Evolutionary conservation across 2,329 filamentous ascomycete genomes (phyloP).

Genomic region (Seiridium unicorne): DNA sequence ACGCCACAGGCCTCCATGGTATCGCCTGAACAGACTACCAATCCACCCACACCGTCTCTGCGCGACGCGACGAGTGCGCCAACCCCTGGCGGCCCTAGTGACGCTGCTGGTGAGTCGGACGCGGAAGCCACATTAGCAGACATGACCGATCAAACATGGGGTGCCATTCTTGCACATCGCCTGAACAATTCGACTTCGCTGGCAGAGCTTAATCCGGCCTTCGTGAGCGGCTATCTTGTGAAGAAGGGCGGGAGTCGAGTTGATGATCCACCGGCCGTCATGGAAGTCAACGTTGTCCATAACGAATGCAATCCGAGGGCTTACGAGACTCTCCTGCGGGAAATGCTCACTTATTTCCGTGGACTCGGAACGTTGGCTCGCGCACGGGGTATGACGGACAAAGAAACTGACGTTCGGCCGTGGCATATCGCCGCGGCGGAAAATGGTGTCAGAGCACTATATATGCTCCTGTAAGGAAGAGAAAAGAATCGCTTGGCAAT

Average conservation of each 20-base stretch:
- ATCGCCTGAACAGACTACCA: slow-evolving; percentile 59
- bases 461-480: slow-evolving; percentile 56
- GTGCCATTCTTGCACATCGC: slow-evolving; percentile 66
- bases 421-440: slow-evolving; percentile 76
- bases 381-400: slow-evolving; percentile 60
- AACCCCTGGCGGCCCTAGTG: slow-evolving; percentile 39
- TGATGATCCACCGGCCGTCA: slow-evolving; percentile 58
- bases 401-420: slow-evolving; percentile 62
- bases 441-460: slow-evolving; percentile 65
- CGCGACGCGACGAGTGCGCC: slow-evolving; percentile 36
- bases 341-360: slow-evolving; percentile 69
- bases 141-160: slow-evolving; percentile 73
- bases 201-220: slow-evolving; percentile 53
- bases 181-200: slow-evolving; percentile 58
- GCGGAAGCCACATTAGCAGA: slow-evolving; percentile 70
- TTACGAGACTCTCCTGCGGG: slow-evolving; percentile 65
- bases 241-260: slow-evolving; percentile 56
- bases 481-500: neutral
- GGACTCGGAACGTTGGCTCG: slow-evolving; percentile 68
- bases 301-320: slow-evolving; percentile 50
- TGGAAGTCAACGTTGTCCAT: slow-evolving; percentile 66
- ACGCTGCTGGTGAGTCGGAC: slow-evolving; percentile 43
- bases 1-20: slow-evolving; percentile 62
- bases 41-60: slow-evolving; percentile 47
- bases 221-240: slow-evolving; percentile 65